phyloP scores from a whole-genome alignment of 1,139 yeast genomes.

The Wickerhamomyces sp. region DNA sequence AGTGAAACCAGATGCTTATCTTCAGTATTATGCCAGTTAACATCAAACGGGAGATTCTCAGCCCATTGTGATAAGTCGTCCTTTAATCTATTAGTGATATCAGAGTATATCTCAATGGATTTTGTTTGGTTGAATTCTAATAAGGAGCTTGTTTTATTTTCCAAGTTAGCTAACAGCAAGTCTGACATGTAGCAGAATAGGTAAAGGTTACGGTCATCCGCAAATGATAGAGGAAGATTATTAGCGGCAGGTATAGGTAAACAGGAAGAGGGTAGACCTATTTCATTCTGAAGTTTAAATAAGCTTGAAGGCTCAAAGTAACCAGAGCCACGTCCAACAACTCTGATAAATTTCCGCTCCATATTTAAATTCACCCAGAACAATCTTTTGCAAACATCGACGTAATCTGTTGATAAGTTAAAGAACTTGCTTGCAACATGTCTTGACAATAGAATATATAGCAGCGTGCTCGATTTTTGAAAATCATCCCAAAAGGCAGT shows the following conservation, averaged over 20 bases:
- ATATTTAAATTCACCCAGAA: constrained; percentile 3
- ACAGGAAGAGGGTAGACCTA: constrained; percentile 3
- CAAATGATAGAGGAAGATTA: neutral
- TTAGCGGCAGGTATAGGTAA: neutral
- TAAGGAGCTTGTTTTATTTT: neutral
- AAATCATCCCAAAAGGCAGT: constrained; percentile 4
- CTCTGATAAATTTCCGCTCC: neutral
- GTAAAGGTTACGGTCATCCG: constrained; percentile 1
- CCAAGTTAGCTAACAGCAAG: neutral
- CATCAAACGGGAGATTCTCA: neutral
- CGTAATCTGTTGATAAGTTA: neutral
- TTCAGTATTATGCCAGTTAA: neutral
- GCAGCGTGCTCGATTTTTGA: neutral
- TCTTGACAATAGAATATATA: neutral
- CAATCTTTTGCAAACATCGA: constrained; percentile 3
- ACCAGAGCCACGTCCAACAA: neutral
- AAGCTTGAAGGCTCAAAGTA: neutral
- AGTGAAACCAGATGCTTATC: neutral
- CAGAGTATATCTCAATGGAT: neutral
- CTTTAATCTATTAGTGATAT: neutral
- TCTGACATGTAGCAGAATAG: constrained; percentile 1
- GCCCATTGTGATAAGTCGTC: neutral
- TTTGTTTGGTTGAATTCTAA: neutral
- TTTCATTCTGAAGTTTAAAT: neutral
- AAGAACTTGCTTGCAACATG: neutral